Base-by-base conservation (phyloP, 2,329 filamentous ascomycete genomes). In the Ascochyta viciae-villosae region DNA sequence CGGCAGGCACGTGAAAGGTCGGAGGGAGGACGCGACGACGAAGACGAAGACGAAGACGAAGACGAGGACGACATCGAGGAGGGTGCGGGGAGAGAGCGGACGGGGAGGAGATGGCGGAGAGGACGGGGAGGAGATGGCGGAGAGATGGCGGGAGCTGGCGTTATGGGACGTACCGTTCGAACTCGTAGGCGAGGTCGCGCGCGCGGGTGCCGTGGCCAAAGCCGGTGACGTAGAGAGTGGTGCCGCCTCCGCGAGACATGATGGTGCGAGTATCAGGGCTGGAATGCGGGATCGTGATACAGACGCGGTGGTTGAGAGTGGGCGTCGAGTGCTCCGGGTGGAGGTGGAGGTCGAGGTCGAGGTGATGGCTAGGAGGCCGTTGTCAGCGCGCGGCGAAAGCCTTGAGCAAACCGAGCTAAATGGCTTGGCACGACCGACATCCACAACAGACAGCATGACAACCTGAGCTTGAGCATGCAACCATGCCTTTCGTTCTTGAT, bases 121-220 rank as follows among this genome's bases (percentile, higher is more conserved):
- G 12, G 29, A 15, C 60, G 66, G 31, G 70, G 34, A 50, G 57
- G 38, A 70, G 27, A 12, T 10, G 27, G 27, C 27, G 27, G 27
- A 29, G 9, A 12, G 12, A 10, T 8, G 27, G 8, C 8, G 27
- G 12, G 27, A 9, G 10, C 27, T 74, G 70, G 70, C 73, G 74
- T 60, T 81, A 80, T 82, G 79, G 84, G 85, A 96, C 93, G 87
- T 96, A 97, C 92, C 94, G 92, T 93, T 98, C 94, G 90, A 98
- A 98, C 86, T 98, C 94, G 90, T 96, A 97, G 84, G 94, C 92
- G 79, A 98, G 91, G 85, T 99, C 93, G 87, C 95, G 92, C 79
- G 95, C 92, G 84, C 95, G 92, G 79, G 94, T 97, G 80, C 94
- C 92, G 81, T 96, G 92, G 86, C 94, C 96, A 81, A 99, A 99